Percentiles rank a stretch among this genome's conserved stretches.
Conservation (phyloP, 345 rosid genomes). For the Euphorbia pulcherrima region DNA sequence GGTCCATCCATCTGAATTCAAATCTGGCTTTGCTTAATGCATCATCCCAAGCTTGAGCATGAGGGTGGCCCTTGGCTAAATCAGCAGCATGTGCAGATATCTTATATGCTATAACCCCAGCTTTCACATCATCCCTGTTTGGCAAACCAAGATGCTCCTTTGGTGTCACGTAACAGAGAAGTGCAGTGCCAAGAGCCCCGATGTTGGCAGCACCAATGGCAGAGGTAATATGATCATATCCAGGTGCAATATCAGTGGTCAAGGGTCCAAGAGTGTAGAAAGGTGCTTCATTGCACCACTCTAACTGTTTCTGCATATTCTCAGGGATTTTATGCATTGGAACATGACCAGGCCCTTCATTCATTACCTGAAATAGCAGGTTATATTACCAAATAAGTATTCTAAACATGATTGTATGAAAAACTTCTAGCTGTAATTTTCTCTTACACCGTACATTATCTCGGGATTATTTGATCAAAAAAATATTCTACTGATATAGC, state of each 20-base stretch:
- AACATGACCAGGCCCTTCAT: slow-evolving; percentile 96
- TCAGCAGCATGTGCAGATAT: slow-evolving; percentile 98
- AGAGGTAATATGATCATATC: slow-evolving; percentile 96
- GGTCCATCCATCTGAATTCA: slow-evolving; percentile 98
- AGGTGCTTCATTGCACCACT: slow-evolving; percentile 99
- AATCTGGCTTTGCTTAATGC: slow-evolving; percentile 92
- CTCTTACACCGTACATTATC: not conserved
- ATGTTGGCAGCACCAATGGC: slow-evolving; percentile 99
- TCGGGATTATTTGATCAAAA: not conserved
- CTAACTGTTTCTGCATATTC: slow-evolving; percentile 96
- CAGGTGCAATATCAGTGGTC: slow-evolving; percentile 96
- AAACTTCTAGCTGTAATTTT: not conserved
- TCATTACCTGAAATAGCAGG: slow-evolving; percentile 67
- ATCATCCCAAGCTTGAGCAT: slow-evolving; percentile 97
- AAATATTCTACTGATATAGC: not conserved
- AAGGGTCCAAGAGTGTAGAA: slow-evolving; percentile 97
- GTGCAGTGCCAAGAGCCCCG: slow-evolving; percentile 98
- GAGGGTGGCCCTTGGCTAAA: slow-evolving; percentile 91
- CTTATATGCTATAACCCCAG: slow-evolving; percentile 96
- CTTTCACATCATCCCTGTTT: slow-evolving; percentile 94
- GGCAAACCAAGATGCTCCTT: slow-evolving; percentile 99
- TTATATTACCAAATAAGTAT: not conserved
- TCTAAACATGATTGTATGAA: not conserved
- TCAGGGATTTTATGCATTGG: slow-evolving; percentile 99
- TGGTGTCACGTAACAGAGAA: slow-evolving; percentile 96